Conservation (phyloP, 2,329 filamentous ascomycete species). For the Aspergillus awamori region DNA sequence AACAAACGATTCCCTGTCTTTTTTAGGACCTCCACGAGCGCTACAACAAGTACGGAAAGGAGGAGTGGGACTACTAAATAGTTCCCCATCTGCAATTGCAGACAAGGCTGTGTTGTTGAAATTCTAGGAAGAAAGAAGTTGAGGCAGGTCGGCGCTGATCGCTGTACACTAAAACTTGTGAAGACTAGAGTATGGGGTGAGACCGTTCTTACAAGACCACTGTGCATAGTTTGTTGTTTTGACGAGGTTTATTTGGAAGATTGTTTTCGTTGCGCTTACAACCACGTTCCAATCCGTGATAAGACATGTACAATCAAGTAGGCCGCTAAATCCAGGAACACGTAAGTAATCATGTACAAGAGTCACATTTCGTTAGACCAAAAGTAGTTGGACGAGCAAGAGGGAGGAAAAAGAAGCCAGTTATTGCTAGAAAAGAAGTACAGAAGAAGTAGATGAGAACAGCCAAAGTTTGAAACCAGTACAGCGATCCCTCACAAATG, state of each 20-base stretch:
- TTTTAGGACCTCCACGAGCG: slow-evolving; percentile 83
- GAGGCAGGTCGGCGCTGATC: slow-evolving; percentile 21
- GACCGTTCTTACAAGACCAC: slow-evolving; percentile 28
- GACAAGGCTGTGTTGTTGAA: slow-evolving; percentile 17
- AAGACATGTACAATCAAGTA: slow-evolving; percentile 6
- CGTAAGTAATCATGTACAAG: slow-evolving; percentile 20
- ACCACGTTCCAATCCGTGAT: neutral
- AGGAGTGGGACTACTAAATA: slow-evolving; percentile 64
- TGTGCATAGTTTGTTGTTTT: slow-evolving; percentile 38
- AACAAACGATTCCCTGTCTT: neutral
- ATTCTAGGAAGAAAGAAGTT: slow-evolving; percentile 3
- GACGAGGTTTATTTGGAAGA: slow-evolving; percentile 35
- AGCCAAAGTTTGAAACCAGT: slow-evolving; percentile 15
- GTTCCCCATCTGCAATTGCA: slow-evolving; percentile 13
- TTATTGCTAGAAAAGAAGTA: slow-evolving; percentile 21
- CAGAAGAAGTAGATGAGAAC: slow-evolving; percentile 18
- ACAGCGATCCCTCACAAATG: slow-evolving; percentile 24
- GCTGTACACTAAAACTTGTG: slow-evolving; percentile 40
- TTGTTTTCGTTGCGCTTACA: slow-evolving; percentile 28
- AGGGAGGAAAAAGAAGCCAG: neutral
- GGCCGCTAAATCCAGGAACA: slow-evolving; percentile 3
- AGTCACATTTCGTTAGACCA: slow-evolving; percentile 23
- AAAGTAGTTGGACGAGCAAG: slow-evolving; percentile 10
- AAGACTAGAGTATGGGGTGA: slow-evolving; percentile 29
- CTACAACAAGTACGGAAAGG: slow-evolving; percentile 99